Evolutionary conservation across 2,329 filamentous ascomycete species (phyloP).

Genomic region (Sporothrix phasma): DNA sequence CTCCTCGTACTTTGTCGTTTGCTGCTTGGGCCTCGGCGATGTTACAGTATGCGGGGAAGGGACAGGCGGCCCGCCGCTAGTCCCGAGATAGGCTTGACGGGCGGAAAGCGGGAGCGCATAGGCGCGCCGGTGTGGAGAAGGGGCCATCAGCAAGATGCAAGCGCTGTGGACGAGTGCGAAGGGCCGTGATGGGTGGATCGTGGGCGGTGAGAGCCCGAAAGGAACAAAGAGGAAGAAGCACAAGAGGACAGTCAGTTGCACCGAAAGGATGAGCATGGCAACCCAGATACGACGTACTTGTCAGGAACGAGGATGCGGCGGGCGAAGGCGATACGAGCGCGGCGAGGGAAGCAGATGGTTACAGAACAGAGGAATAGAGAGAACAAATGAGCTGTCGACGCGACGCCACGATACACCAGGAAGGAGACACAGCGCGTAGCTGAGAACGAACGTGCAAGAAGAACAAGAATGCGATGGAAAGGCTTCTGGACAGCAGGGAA

Average conservation of each 20-base stretch:
- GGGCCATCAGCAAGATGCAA: too few species aligned
- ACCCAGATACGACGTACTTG: background rate
- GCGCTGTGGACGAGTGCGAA: too few species aligned
- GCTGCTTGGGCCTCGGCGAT: slow-evolving; percentile 8
- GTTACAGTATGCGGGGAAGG: slow-evolving; percentile 9
- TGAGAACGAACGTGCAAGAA: too few species aligned
- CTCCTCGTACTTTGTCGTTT: background rate
- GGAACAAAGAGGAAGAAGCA: background rate
- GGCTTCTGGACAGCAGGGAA: too few species aligned
- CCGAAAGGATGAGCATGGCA: background rate
- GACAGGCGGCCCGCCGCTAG: background rate
- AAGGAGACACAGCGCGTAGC: too few species aligned
- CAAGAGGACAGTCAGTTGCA: background rate
- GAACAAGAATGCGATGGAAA: too few species aligned
- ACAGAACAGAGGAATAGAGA: background rate
- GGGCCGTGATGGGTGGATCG: background rate
- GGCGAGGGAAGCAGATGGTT: background rate
- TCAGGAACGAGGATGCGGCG: background rate
- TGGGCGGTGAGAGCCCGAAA: background rate
- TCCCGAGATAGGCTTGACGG: background rate
- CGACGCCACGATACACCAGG: background rate
- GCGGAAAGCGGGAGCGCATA: background rate
- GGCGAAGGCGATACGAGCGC: background rate
- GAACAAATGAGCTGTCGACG: background rate
- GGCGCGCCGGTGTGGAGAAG: background rate